Base-by-base conservation (phyloP, 2,329 filamentous ascomycete genomes). In the Alternaria conjuncta region DNA sequence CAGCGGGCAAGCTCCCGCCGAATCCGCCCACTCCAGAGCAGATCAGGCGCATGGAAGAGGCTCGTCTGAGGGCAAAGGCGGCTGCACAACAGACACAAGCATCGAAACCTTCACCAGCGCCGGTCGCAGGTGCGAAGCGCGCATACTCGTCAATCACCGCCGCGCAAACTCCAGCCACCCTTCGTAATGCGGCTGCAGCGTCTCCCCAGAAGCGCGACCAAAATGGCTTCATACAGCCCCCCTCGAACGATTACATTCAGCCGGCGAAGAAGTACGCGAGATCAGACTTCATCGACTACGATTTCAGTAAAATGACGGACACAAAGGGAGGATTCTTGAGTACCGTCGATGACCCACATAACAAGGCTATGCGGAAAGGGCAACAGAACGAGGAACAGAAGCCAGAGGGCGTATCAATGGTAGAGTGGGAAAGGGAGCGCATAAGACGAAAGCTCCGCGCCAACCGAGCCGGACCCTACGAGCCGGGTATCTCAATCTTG, bases 281-380 rank as follows among this genome's bases (percentile, higher is more conserved):
- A 51, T 76, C 74, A 8, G 77, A 78, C 79, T 98, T 92, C 78
- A 94, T 99, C 75, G 96, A 99, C 77, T 98, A 97, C 82, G 96
- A 99, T 80, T 96, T 99, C 82, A 95, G 92, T 77, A 92, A 95
- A 82, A 98, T 99, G 94, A 96, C 91, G 7, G 96, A 99, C 79
- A 98, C 95, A 1, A 97, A 97, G 77, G 96, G 96, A 66, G 96
- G 96, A 1, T 99, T 99, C 80, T 82, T 99, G 68, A 92, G 91
- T n/a, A 87, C 88, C 1, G 92, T 95, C 66, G 96, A 99, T 76
- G 96, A 99, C 79, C 96, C 96, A 1, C 89, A 91, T 77, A 97
- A 97, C 77, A 90, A 90, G 70, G 92, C 90, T 9, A 84, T 95
- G 73, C 81, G 73, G 73, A 75, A 68, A 36, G 75, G 75, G 9